These are phyloP conservation scores for Malus sieversii DNA, from an alignment of 306 rosid genomes.

Conservation along the genomic window DNA sequence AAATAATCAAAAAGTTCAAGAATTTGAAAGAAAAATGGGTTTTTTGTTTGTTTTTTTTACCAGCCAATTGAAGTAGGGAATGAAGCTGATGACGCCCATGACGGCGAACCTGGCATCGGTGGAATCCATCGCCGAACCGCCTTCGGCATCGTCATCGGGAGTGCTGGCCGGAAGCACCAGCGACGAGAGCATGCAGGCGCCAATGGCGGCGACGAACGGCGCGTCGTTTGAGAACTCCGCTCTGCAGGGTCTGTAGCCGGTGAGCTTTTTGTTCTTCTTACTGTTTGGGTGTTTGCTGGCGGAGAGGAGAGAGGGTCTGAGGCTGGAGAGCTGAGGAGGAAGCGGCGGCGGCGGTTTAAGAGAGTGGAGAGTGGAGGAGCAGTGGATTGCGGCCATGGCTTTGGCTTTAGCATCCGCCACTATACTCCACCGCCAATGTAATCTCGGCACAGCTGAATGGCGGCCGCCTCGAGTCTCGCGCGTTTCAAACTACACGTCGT, in stretches of 20 bases:
- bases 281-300: background rate
- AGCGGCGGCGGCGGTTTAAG: background rate
- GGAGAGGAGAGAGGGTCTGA: background rate
- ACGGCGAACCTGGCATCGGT: slow-evolving; percentile 69
- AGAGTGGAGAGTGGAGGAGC: background rate
- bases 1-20: background rate
- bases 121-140: slow-evolving; percentile 39
- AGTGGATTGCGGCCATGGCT: slow-evolving; percentile 3
- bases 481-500: background rate
- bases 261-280: slow-evolving; percentile 5
- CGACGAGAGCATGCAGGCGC: slow-evolving; percentile 72
- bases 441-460: background rate
- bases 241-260: slow-evolving; percentile 19
- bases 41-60: slow-evolving; percentile 17
- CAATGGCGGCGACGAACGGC: slow-evolving; percentile 76
- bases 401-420: background rate
- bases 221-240: slow-evolving; percentile 62
- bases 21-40: background rate
- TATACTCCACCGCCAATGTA: background rate
- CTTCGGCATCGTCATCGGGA: slow-evolving; percentile 28
- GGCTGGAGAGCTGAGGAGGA: background rate
- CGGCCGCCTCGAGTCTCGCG: background rate
- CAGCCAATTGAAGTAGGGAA: slow-evolving; percentile 98
- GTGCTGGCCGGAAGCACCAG: slow-evolving; percentile 36
- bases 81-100: slow-evolving; percentile 75